A percentile compares a stretch with the other conserved stretches of the same genome.
Evolutionary conservation across 2,329 filamentous ascomycete genomes (phyloP).

Genomic region (Leptographium radiaticola): DNA sequence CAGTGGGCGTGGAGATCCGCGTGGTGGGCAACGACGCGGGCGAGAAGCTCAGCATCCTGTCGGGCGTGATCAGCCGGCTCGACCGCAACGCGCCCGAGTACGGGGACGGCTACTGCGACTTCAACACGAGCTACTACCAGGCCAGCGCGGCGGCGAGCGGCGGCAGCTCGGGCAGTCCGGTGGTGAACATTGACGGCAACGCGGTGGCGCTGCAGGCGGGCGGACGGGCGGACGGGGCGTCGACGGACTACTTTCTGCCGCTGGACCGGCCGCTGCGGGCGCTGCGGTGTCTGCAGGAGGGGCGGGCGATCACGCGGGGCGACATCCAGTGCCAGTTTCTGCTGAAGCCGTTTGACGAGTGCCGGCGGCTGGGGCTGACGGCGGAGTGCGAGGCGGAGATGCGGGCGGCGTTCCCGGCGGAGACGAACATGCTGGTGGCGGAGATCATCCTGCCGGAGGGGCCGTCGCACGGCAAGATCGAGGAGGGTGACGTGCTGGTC

Average conservation of each 20-base stretch:
- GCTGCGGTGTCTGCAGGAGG: conserved; percentile 69
- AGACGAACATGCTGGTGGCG: conserved; percentile 93
- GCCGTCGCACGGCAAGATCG: conserved; percentile 72
- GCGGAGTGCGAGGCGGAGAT: conserved; percentile 78
- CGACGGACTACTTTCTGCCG: conserved; percentile 94
- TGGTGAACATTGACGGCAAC: conserved; percentile 87
- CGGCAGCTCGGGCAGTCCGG: conserved; percentile 94
- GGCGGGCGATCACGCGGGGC: conserved; percentile 65
- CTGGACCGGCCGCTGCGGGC: conserved; percentile 82
- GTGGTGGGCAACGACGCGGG: conserved; percentile 98
- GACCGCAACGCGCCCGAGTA: conserved; percentile 97
- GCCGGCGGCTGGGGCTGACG: conserved; percentile 72
- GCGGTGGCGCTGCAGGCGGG: conserved; percentile 91
- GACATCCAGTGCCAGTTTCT: conserved; percentile 98
- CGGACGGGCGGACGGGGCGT: conserved; percentile 83
- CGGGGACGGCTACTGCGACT: conserved; percentile 94
- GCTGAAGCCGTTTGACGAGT: conserved; percentile 95
- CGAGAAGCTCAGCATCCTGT: conserved; percentile 95
- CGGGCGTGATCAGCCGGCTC: conserved; percentile 89
- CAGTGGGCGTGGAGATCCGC: conserved; percentile 83
- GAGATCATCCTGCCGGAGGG: conserved; percentile 90
- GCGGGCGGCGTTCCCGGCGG: conserved; percentile 72
- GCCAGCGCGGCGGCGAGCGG: conserved; percentile 93
- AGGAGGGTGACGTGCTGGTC: conserved; percentile 87
- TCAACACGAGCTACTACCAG: conserved; percentile 94